phyloP scores from a whole-genome alignment of 2,329 filamentous ascomycete species.

The Talaromyces sp. region DNA sequence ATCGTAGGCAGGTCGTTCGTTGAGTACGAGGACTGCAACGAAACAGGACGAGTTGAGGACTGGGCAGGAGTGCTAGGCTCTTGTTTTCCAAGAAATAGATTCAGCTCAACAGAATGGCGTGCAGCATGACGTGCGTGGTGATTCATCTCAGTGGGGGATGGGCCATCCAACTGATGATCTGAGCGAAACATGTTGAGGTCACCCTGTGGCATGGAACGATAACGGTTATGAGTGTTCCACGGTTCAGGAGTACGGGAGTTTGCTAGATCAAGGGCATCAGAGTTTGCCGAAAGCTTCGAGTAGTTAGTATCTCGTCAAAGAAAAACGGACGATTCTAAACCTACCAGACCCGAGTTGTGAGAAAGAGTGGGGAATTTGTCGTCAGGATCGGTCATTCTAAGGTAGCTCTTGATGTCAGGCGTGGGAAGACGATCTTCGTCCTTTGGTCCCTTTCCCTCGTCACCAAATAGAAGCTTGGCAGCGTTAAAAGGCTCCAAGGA shows the following conservation, averaged over 20 bases:
- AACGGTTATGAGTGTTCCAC: slow-evolving; percentile 61
- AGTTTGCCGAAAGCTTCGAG: slow-evolving; percentile 68
- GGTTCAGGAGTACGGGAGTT: slow-evolving; percentile 62
- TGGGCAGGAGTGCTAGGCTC: slow-evolving; percentile 21
- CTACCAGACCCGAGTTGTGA: slow-evolving; percentile 49
- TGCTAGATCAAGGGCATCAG: slow-evolving; percentile 74
- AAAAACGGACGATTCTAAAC: slow-evolving; percentile 17
- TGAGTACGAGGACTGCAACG: slow-evolving; percentile 78
- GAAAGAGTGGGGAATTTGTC: slow-evolving; percentile 74
- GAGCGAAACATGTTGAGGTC: slow-evolving; percentile 38
- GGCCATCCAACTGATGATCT: slow-evolving; percentile 26
- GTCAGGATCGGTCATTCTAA: slow-evolving; percentile 67
- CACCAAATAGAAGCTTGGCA: slow-evolving; percentile 78
- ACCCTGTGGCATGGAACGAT: slow-evolving; percentile 61
- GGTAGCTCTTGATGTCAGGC: slow-evolving; percentile 62
- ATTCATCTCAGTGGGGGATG: slow-evolving; percentile 21
- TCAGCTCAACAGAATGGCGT: slow-evolving; percentile 42
- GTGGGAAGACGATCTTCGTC: slow-evolving; percentile 50
- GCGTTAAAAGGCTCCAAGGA: slow-evolving; percentile 79
- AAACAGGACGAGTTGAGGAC: slow-evolving; percentile 33
- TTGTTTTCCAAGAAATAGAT: slow-evolving; percentile 27
- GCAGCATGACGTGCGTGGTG: slow-evolving; percentile 33
- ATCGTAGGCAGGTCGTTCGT: slow-evolving; percentile 82
- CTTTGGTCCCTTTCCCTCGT: slow-evolving; percentile 57
- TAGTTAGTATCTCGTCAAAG: background rate